phyloP scores from a whole-genome alignment of 352 stramenopile genomes.

The Nothophytophthora sp. region DNA sequence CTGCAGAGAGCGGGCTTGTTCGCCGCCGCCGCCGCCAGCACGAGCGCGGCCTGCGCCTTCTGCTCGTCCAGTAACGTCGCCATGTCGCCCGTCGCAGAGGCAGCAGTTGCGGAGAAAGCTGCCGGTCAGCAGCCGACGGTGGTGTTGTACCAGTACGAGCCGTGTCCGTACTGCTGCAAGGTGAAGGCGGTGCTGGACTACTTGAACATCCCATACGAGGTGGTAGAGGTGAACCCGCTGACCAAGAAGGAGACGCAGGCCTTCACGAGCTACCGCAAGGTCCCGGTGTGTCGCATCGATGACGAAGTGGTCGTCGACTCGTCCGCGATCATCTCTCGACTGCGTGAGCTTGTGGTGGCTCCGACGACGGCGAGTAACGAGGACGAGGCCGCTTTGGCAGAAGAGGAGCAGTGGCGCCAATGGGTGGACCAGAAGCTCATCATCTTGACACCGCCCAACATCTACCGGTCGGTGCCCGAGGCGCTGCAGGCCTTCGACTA shows the following conservation, averaged over 20 bases:
- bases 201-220: constrained; percentile 88
- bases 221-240: constrained; percentile 92
- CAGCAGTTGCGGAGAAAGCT: not conserved
- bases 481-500: constrained; percentile 91
- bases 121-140: constrained; percentile 44
- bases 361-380: constrained; percentile 18
- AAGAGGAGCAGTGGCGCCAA: constrained; percentile 82
- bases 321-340: constrained; percentile 81
- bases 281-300: constrained; percentile 85
- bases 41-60: constrained; percentile 54
- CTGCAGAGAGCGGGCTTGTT: constrained; percentile 35
- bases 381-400: constrained; percentile 26
- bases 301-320: constrained; percentile 88
- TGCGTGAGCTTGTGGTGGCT: constrained; percentile 54
- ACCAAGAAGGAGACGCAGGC: constrained; percentile 93
- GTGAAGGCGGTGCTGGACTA: constrained; percentile 94
- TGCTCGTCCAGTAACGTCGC: no score
- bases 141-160: constrained; percentile 94
- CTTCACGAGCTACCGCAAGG: constrained; percentile 92
- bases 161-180: constrained; percentile 95
- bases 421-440: constrained; percentile 93
- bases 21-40: constrained; percentile 36
- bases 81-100: constrained; percentile 8
- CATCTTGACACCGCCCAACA: constrained; percentile 90
- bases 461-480: constrained; percentile 90